Evolutionary conservation across 192 early-diverging fungal species (phyloP).

Genomic region (Coemansia sp.): DNA sequence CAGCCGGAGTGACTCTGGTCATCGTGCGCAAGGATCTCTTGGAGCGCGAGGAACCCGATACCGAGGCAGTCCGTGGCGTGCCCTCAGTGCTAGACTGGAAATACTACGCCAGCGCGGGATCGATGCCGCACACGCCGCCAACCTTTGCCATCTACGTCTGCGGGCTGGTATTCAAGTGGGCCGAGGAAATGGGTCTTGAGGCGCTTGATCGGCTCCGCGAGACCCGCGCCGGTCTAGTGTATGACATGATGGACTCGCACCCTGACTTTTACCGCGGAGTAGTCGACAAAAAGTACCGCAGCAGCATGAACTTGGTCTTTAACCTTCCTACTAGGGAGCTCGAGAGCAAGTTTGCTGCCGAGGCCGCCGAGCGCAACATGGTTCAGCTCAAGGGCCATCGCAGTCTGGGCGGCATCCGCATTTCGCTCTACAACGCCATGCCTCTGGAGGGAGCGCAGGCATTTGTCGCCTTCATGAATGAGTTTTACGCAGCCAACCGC

Average conservation of each 20-base stretch:
- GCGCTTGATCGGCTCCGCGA: slow-evolving; percentile 69
- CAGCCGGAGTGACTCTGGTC: slow-evolving; percentile 91
- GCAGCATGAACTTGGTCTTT: slow-evolving; percentile 94
- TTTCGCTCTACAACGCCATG: slow-evolving; percentile 96
- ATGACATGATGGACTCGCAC: slow-evolving; percentile 60
- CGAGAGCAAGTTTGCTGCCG: slow-evolving; percentile 80
- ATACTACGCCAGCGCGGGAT: slow-evolving; percentile 77
- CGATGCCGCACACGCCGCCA: slow-evolving; percentile 97
- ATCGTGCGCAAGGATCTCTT: slow-evolving; percentile 92
- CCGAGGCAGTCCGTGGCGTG: slow-evolving; percentile 49
- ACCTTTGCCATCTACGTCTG: slow-evolving; percentile 93
- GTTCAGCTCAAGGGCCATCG: slow-evolving; percentile 95
- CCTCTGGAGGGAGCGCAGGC: slow-evolving; percentile 79
- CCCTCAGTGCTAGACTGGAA: slow-evolving; percentile 90
- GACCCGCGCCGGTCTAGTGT: slow-evolving; percentile 72
- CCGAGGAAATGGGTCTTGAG: slow-evolving; percentile 64
- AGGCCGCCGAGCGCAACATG: slow-evolving; percentile 78
- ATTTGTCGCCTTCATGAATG: slow-evolving; percentile 79
- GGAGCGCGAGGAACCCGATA: slow-evolving; percentile 53
- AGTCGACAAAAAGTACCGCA: slow-evolving; percentile 66
- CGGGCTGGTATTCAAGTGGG: slow-evolving; percentile 87
- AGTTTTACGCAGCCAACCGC: slow-evolving; percentile 64
- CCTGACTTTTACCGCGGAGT: slow-evolving; percentile 72
- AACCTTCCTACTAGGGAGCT: slow-evolving; percentile 66
- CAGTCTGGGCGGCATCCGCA: slow-evolving; percentile 90